Evolutionary conservation across 139 green algal genomes (phyloP).

Genomic region (Chlamydomonas incerta): DNA sequence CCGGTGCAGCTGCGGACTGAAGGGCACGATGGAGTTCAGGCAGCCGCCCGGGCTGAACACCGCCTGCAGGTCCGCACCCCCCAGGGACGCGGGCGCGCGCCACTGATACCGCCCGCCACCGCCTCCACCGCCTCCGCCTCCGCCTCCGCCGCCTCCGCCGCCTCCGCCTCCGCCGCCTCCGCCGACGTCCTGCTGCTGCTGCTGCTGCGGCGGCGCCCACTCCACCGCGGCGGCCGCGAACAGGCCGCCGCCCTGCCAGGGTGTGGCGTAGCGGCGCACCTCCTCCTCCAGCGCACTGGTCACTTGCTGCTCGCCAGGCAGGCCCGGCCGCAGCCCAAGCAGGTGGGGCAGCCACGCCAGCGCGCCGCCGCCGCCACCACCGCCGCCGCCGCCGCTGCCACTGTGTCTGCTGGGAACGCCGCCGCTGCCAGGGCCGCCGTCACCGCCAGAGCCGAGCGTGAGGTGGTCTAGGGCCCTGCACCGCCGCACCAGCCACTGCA

Average conservation of each 20-base stretch:
- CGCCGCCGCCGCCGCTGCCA: not conserved
- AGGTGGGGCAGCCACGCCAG: slow-evolving; percentile 13
- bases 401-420: too few species aligned
- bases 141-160: not conserved
- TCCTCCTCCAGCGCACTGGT: slow-evolving; percentile 27
- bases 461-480: not conserved
- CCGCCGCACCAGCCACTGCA: not conserved
- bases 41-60: not conserved
- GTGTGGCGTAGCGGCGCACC: slow-evolving; percentile 19
- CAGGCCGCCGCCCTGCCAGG: not conserved
- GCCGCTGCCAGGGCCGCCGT: not conserved
- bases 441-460: too few species aligned
- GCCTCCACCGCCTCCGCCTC: not conserved
- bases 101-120: not conserved
- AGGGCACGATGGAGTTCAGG: not conserved
- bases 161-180: too few species aligned
- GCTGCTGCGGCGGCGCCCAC: not conserved
- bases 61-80: not conserved
- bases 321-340: not conserved
- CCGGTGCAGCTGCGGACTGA: not conserved
- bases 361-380: too few species aligned
- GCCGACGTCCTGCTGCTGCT: not conserved
- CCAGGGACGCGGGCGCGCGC: not conserved
- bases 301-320: not conserved
- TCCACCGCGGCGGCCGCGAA: not conserved